Percentiles rank a stretch among this genome's conserved stretches.
Conservation (phyloP, 1,284 basidiomycete genomes). For the Cutaneotrichosporon cyanovorans region DNA sequence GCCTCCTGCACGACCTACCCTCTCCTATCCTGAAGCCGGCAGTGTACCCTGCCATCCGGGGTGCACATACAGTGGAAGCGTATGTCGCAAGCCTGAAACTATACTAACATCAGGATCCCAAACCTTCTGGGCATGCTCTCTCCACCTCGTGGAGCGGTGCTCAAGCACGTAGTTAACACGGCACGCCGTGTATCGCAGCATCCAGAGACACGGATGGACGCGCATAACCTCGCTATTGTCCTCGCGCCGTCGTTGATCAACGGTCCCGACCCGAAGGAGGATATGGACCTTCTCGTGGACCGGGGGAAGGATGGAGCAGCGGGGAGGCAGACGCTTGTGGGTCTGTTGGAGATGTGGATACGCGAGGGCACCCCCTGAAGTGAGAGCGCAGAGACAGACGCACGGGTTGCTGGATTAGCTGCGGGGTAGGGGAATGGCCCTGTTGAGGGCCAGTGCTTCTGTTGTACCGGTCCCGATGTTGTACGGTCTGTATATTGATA, state of each 20-base stretch:
- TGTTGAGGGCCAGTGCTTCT: too few relatives aligned
- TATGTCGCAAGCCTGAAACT: slow-evolving; percentile 8
- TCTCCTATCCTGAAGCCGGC: slow-evolving; percentile 17
- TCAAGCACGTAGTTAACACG: slow-evolving; percentile 18
- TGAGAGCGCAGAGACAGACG: too few relatives aligned
- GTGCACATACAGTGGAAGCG: slow-evolving; percentile 9
- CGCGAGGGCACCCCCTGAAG: neutral
- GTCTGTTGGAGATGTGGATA: slow-evolving; percentile 34
- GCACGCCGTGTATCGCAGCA: slow-evolving; percentile 19
- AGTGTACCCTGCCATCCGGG: slow-evolving; percentile 18
- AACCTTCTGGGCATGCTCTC: slow-evolving; percentile 18
- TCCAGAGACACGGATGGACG: slow-evolving; percentile 26
- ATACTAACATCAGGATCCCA: slow-evolving; percentile 14
- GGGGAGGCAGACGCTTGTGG: slow-evolving; percentile 20
- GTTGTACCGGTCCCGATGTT: too few relatives aligned
- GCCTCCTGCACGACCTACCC: neutral
- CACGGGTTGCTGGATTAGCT: too few relatives aligned
- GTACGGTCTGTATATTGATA: too few relatives aligned
- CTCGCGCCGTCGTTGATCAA: slow-evolving; percentile 33
- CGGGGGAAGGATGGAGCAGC: too few relatives aligned
- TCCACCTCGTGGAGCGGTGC: slow-evolving; percentile 8
- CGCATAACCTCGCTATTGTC: slow-evolving; percentile 27
- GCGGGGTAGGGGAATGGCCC: too few relatives aligned
- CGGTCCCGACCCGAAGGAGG: slow-evolving; percentile 29
- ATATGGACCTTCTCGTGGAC: slow-evolving; percentile 28